phyloP scores from a whole-genome alignment of 345 rosid genomes.

The Eucalyptus coolabah region DNA sequence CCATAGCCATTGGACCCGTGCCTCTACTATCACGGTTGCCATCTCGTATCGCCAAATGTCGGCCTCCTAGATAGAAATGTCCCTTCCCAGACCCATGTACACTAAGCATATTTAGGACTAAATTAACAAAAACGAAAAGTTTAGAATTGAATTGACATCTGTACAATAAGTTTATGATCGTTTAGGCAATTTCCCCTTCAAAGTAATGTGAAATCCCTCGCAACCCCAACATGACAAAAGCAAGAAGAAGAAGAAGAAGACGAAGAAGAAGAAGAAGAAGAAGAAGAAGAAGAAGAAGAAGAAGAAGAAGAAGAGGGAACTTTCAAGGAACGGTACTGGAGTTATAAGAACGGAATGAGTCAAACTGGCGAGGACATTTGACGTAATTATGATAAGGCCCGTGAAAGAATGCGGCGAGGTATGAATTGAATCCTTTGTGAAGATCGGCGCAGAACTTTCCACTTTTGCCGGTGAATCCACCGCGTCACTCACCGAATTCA shows the following conservation, averaged over 20 bases:
- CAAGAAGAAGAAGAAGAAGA: too few relatives aligned
- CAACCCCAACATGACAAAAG: background rate
- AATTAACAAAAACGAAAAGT: accelerated
- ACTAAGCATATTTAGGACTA: background rate
- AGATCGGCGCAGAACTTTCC: background rate
- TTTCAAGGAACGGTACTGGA: background rate
- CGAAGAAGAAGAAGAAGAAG: too few relatives aligned
- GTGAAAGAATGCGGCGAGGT: background rate
- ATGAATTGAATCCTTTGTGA: background rate
- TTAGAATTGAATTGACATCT: accelerated
- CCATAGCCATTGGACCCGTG: too few relatives aligned
- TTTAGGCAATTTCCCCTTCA: background rate
- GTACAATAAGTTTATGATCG: accelerated
- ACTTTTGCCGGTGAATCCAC: background rate
- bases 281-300: too few relatives aligned
- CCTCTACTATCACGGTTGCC: too few relatives aligned
- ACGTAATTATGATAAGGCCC: background rate
- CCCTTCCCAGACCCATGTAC: background rate
- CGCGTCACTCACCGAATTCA: background rate
- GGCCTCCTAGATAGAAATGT: background rate
- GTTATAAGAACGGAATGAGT: background rate
- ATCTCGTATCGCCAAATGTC: background rate
- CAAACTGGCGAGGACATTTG: background rate
- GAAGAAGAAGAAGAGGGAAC: background rate
- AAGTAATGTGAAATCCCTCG: background rate